Conservation (phyloP, 176 grass and related monocot genomes). For the Pharus latifolius region DNA sequence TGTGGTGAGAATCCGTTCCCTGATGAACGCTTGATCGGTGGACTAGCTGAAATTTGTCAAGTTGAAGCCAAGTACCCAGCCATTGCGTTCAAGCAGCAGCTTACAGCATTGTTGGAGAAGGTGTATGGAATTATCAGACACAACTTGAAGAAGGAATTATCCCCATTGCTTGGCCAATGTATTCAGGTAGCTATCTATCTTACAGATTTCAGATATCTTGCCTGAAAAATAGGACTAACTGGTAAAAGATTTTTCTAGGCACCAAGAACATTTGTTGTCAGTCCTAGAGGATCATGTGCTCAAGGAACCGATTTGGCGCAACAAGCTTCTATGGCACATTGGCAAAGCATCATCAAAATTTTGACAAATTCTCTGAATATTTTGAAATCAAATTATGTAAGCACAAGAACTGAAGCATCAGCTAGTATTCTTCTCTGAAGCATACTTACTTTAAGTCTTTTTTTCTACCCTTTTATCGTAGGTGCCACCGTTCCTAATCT, state of each 20-base stretch:
- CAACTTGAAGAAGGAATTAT: slow-evolving; percentile 62
- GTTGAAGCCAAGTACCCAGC: slow-evolving; percentile 76
- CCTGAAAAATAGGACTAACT: background rate
- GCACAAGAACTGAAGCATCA: background rate
- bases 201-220: background rate
- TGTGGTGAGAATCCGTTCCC: slow-evolving; percentile 18
- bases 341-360: slow-evolving; percentile 57
- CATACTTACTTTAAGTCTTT: background rate
- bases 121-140: slow-evolving; percentile 63
- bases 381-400: slow-evolving; percentile 46
- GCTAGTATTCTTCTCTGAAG: background rate
- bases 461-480: background rate
- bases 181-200: slow-evolving; percentile 40
- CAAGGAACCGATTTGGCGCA: slow-evolving; percentile 45
- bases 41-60: slow-evolving; percentile 29
- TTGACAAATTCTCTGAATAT: slow-evolving; percentile 37
- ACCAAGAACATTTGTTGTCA: slow-evolving; percentile 40
- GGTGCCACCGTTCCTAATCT: slow-evolving; percentile 45
- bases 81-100: slow-evolving; percentile 59
- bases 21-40: slow-evolving; percentile 30
- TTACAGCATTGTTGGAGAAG: slow-evolving; percentile 66
- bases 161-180: slow-evolving; percentile 46
- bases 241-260: slow-evolving; percentile 14
- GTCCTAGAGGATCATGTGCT: slow-evolving; percentile 29
- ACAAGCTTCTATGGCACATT: slow-evolving; percentile 46